phyloP scores from a whole-genome alignment of 2,329 filamentous ascomycete species.

The Talaromyces sp. region DNA sequence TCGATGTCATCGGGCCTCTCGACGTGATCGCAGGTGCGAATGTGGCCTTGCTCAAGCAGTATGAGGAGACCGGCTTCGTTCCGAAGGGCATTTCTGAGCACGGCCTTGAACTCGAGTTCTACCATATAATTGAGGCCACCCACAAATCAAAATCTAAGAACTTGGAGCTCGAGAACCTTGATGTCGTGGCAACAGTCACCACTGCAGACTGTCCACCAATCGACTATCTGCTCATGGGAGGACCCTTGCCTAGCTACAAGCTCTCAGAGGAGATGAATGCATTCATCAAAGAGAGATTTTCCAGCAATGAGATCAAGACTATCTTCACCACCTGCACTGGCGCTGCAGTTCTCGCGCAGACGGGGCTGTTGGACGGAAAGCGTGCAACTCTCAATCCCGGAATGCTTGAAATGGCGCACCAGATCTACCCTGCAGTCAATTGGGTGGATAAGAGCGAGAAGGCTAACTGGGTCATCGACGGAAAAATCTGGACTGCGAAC shows the following conservation, averaged over 20 bases:
- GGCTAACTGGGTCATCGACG: constrained; percentile 15
- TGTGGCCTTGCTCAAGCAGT: background rate
- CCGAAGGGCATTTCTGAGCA: background rate
- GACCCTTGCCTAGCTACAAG: constrained; percentile 5
- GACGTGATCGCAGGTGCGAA: constrained; percentile 9
- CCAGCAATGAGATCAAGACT: constrained; percentile 15
- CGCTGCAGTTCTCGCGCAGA: constrained; percentile 14
- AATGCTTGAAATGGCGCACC: background rate
- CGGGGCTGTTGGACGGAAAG: constrained; percentile 15
- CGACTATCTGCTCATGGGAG: constrained; percentile 15
- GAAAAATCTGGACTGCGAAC: constrained; percentile 14
- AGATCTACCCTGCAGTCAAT: constrained; percentile 13
- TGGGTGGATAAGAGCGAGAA: constrained; percentile 2
- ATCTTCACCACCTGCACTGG: constrained; percentile 18
- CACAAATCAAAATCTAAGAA: background rate
- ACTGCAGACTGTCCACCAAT: constrained; percentile 11
- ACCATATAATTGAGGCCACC: constrained; percentile 11
- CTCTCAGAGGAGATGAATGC: constrained; percentile 7
- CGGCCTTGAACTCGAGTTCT: constrained; percentile 14
- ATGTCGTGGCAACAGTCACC: constrained; percentile 7
- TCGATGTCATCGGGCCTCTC: constrained; percentile 16
- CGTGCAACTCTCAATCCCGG: constrained; percentile 8
- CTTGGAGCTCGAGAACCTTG: constrained; percentile 13
- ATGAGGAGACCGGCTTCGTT: background rate
- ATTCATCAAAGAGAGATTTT: constrained; percentile 11